These are phyloP conservation scores for Clausena lansium DNA, from an alignment of 345 rosid species.

Conservation along the genomic window DNA sequence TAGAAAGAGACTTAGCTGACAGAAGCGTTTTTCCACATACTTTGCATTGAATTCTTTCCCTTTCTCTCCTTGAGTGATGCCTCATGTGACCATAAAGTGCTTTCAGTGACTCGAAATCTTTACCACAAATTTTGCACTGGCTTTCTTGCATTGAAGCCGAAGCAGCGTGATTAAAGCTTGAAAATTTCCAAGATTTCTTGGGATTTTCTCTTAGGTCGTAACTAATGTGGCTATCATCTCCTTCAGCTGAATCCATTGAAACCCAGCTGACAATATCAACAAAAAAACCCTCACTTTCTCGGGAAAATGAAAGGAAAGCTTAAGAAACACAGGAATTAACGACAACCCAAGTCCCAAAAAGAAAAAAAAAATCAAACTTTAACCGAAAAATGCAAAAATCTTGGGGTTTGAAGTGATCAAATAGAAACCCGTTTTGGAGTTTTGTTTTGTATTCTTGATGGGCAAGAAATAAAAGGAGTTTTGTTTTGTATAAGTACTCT, in stretches of 20 bases:
- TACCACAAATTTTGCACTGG: slow-evolving; percentile 35
- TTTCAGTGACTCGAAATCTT: slow-evolving; percentile 34
- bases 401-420: slow-evolving; percentile 9
- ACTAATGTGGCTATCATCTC: slow-evolving; percentile 18
- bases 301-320: slow-evolving; percentile 20
- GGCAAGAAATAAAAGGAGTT: neutral
- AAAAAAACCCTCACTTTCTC: slow-evolving; percentile 4
- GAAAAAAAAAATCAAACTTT: slow-evolving; percentile 9
- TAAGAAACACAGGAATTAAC: slow-evolving; percentile 28
- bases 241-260: slow-evolving; percentile 22
- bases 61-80: slow-evolving; percentile 47
- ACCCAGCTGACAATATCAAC: slow-evolving; percentile 14
- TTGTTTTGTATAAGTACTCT: neutral
- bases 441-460: neutral
- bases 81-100: slow-evolving; percentile 57
- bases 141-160: slow-evolving; percentile 13
- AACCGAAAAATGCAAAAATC: neutral
- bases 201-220: slow-evolving; percentile 62
- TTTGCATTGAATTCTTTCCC: slow-evolving; percentile 32
- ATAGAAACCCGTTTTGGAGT: slow-evolving; percentile 3
- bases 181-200: slow-evolving; percentile 59
- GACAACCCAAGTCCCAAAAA: slow-evolving; percentile 13
- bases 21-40: slow-evolving; percentile 49
- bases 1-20: slow-evolving; percentile 30
- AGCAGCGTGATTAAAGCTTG: slow-evolving; percentile 15